phyloP scores from a whole-genome alignment of 2,329 filamentous ascomycete genomes.

The Aureobasidium sp. region DNA sequence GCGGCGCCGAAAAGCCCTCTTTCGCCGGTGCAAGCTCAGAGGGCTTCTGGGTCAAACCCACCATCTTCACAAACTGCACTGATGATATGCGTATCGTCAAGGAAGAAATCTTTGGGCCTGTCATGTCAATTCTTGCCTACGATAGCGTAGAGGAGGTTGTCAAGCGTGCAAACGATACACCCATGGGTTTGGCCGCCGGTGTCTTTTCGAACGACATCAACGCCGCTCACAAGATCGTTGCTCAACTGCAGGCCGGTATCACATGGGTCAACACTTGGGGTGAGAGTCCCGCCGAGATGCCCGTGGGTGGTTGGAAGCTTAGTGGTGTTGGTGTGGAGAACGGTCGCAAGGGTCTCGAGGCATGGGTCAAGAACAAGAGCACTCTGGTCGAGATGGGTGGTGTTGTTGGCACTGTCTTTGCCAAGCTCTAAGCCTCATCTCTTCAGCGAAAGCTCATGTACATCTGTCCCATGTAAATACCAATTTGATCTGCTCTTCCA shows the following conservation, averaged over 20 bases:
- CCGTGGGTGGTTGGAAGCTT: slow-evolving; percentile 85
- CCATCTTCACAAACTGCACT: slow-evolving; percentile 77
- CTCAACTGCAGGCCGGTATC: slow-evolving; percentile 70
- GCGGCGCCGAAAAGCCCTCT: slow-evolving; percentile 55
- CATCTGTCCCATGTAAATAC: background rate
- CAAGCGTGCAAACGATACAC: slow-evolving; percentile 64
- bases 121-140: slow-evolving; percentile 75
- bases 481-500: background rate
- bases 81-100: slow-evolving; percentile 71
- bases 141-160: slow-evolving; percentile 62
- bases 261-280: slow-evolving; percentile 94
- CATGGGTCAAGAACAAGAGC: slow-evolving; percentile 81
- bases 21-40: slow-evolving; percentile 39
- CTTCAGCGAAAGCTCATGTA: background rate
- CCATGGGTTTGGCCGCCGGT: slow-evolving; percentile 72
- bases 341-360: slow-evolving; percentile 66
- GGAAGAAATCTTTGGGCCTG: slow-evolving; percentile 85
- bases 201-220: slow-evolving; percentile 74
- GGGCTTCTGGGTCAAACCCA: slow-evolving; percentile 80
- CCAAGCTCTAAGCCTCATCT: slow-evolving; percentile 40
- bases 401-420: slow-evolving; percentile 62
- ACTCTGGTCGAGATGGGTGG: slow-evolving; percentile 77
- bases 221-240: slow-evolving; percentile 62
- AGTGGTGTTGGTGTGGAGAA: slow-evolving; percentile 86
- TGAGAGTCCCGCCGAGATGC: slow-evolving; percentile 87